phyloP scores from a whole-genome alignment of 2,329 filamentous ascomycete genomes.

The Cordyceps cicadae region DNA sequence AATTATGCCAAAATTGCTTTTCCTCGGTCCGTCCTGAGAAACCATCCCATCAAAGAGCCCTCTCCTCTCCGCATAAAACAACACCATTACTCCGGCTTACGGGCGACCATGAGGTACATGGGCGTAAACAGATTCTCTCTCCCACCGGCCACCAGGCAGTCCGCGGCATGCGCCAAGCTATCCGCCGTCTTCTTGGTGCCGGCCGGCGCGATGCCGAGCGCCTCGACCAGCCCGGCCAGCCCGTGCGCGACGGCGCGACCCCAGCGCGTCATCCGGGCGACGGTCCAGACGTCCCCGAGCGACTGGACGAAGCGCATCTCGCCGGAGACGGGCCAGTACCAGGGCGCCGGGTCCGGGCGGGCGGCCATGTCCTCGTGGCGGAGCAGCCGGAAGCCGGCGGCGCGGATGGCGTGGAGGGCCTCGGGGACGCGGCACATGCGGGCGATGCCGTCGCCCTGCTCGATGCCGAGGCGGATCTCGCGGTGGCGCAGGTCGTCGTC shows the following conservation, averaged over 20 bases:
- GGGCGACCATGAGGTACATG: conserved; percentile 88
- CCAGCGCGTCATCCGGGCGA: conserved; percentile 74
- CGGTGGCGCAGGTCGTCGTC: conserved; percentile 80
- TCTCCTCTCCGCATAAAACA: too few species aligned
- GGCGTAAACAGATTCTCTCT: conserved; percentile 83
- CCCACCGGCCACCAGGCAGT: conserved; percentile 73
- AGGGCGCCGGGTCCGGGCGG: conserved; percentile 49
- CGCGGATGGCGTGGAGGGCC: conserved; percentile 68
- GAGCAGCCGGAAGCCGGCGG: conserved; percentile 72
- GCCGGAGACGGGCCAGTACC: conserved; percentile 84
- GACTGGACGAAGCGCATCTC: conserved; percentile 78
- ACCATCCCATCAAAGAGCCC: too few species aligned
- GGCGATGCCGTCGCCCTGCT: conserved; percentile 86
- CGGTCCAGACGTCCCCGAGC: conserved; percentile 66
- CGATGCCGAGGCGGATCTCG: conserved; percentile 86
- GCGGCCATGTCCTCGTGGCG: conserved; percentile 48
- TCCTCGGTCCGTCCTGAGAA: too few species aligned
- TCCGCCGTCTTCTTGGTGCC: conserved; percentile 89
- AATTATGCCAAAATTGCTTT: too few species aligned
- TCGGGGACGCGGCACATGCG: conserved; percentile 86
- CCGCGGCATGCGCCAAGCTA: conserved; percentile 65
- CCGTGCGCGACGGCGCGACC: conserved; percentile 64
- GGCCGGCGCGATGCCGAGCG: conserved; percentile 58
- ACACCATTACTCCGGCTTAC: conserved; percentile 50
- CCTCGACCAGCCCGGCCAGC: conserved; percentile 65